Evolutionary conservation across 176 grass and related monocot genomes (phyloP).

Genomic region (Avena atlantica): DNA sequence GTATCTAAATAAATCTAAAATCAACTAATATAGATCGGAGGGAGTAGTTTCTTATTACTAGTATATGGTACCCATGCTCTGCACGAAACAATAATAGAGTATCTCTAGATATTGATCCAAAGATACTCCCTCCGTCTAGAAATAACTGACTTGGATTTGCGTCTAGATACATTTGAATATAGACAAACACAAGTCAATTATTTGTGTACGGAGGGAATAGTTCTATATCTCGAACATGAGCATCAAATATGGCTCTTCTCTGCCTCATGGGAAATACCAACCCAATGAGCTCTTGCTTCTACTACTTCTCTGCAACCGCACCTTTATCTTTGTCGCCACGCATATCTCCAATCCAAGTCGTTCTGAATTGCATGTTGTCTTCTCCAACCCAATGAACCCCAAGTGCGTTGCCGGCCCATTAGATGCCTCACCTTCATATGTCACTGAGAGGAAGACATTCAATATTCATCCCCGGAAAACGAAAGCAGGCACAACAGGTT

Average conservation of each 20-base stretch:
- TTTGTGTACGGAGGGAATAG: not conserved
- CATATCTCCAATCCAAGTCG: not conserved
- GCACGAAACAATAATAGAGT: not conserved
- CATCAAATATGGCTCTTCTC: not conserved
- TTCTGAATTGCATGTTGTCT: not conserved
- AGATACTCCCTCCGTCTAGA: not conserved
- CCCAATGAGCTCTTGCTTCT: not conserved
- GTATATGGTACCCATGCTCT: not conserved
- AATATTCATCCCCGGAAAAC: not conserved
- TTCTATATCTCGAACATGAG: not conserved
- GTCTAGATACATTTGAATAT: no score
- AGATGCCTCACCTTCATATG: not conserved
- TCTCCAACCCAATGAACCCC: not conserved
- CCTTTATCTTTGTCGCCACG: not conserved
- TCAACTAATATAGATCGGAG: no score
- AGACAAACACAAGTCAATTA: no score
- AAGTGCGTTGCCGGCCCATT: not conserved
- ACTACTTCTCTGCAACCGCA: not conserved
- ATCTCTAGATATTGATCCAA: not conserved
- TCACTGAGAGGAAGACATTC: not conserved
- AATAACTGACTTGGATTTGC: no score
- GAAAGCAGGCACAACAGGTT: slow-evolving; percentile 17
- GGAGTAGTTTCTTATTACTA: not conserved
- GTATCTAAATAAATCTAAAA: no score
- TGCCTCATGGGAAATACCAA: not conserved